Evolutionary conservation across 352 stramenopile species (phyloP).

Genomic region (Pythium dissimile): DNA sequence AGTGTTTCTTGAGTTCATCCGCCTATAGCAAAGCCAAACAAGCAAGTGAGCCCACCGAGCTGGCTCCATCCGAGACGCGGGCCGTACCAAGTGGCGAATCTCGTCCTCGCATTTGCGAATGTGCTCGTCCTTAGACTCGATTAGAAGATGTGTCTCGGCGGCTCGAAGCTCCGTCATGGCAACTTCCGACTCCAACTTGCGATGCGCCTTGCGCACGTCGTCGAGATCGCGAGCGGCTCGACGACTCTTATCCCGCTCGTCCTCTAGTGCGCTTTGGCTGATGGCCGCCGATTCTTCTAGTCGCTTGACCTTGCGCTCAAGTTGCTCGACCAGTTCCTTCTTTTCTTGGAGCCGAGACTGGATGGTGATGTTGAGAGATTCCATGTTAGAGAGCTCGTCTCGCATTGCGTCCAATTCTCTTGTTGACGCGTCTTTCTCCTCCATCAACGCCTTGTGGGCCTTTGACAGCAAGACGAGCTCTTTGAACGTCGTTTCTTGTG

Average conservation of each 20-base stretch:
- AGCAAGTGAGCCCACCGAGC: not conserved
- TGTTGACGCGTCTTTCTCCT: conserved; percentile 54
- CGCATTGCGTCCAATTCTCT: conserved; percentile 43
- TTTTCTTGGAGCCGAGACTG: conserved; percentile 60
- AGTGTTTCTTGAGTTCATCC: conserved; percentile 76
- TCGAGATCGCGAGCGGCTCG: conserved; percentile 49
- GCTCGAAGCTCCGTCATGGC: conserved; percentile 57
- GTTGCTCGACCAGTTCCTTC: conserved; percentile 52
- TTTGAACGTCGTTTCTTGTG: conserved; percentile 71
- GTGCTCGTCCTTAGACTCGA: conserved; percentile 61
- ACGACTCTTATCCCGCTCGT: conserved; percentile 57
- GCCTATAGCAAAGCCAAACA: conserved; percentile 29
- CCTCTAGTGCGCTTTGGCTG: conserved; percentile 48
- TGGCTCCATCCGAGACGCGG: not conserved
- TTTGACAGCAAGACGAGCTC: conserved; percentile 79
- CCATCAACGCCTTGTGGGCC: conserved; percentile 60
- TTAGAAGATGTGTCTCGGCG: conserved; percentile 50
- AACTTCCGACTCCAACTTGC: conserved; percentile 63
- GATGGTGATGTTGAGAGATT: conserved; percentile 57
- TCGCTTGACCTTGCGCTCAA: conserved; percentile 57
- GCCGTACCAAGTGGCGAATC: conserved; percentile 58
- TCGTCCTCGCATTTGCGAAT: conserved; percentile 66
- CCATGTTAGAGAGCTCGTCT: conserved; percentile 46
- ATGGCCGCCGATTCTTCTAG: conserved; percentile 47
- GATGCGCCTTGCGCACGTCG: conserved; percentile 58